phyloP scores from a whole-genome alignment of 768 basidiomycete genomes.

The Amanita polypyramis region DNA sequence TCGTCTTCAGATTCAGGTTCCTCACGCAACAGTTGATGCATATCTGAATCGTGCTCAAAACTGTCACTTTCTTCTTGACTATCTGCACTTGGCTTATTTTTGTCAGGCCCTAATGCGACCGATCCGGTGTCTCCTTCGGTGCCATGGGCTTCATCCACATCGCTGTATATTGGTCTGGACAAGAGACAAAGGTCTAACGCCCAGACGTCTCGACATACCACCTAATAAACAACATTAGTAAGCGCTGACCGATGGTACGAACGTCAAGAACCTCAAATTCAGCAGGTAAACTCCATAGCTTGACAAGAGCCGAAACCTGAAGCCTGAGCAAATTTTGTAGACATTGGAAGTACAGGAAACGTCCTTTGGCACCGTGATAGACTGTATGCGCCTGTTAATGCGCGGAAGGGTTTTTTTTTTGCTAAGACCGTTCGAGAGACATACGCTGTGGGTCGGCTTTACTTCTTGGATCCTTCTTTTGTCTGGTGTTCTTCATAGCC shows the following conservation, averaged over 20 bases:
- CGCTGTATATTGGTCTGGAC: constrained; percentile 47
- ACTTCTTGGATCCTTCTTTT: constrained; percentile 39
- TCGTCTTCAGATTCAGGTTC: constrained; percentile 31
- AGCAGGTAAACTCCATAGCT: constrained; percentile 59
- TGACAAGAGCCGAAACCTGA: constrained; percentile 53
- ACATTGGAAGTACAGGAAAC: constrained; percentile 76
- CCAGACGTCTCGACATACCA: constrained; percentile 76
- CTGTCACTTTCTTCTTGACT: not conserved
- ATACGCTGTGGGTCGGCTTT: constrained; percentile 51
- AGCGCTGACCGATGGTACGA: not conserved
- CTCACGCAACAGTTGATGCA: constrained; percentile 31
- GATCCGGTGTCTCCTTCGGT: constrained; percentile 4
- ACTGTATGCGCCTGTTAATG: constrained; percentile 31
- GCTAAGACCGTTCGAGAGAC: constrained; percentile 4
- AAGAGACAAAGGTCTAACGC: constrained; percentile 57
- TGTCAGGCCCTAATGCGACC: constrained; percentile 19
- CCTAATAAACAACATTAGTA: constrained; percentile 24
- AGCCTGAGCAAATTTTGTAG: constrained; percentile 73
- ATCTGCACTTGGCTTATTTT: not conserved
- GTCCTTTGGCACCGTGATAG: constrained; percentile 72
- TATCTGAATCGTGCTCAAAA: constrained; percentile 18
- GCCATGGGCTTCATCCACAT: constrained; percentile 35
- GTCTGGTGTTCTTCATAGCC: constrained; percentile 44
- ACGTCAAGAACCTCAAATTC: constrained; percentile 59
- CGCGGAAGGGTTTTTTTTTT: too few relatives aligned